A percentile compares a stretch with the other conserved stretches of the same genome.
Conservation (phyloP, 805 yeast species). For the Geotrichum ghanense region DNA sequence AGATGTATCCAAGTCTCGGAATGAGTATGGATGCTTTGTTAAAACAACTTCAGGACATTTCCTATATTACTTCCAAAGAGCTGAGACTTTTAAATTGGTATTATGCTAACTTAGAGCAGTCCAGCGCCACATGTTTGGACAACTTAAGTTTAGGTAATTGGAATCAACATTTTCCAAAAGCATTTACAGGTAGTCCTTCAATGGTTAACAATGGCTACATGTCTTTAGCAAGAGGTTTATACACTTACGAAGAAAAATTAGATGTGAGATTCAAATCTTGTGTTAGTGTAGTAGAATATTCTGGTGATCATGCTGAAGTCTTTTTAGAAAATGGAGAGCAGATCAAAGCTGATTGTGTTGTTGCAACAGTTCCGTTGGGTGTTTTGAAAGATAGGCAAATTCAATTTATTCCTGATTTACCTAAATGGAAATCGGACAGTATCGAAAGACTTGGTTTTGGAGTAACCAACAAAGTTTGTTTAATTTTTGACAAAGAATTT, state of each 20-base stretch:
- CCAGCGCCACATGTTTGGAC: conserved; percentile 25
- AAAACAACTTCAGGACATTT: conserved; percentile 21
- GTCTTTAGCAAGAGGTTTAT: conserved; percentile 27
- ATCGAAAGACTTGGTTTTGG: conserved; percentile 31
- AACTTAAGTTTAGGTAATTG: conserved; percentile 27
- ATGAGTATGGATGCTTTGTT: conserved; percentile 26
- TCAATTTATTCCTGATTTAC: conserved; percentile 31
- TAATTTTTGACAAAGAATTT: conserved; percentile 27
- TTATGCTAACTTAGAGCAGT: conserved; percentile 30
- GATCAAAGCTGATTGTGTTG: conserved; percentile 29
- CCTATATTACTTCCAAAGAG: conserved; percentile 26
- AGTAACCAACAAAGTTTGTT: conserved; percentile 28
- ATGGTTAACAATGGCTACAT: conserved; percentile 28
- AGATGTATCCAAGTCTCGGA: conserved; percentile 26
- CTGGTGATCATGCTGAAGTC: conserved; percentile 23
- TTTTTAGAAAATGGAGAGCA: conserved; percentile 29
- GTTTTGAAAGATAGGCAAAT: conserved; percentile 28
- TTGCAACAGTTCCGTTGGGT: conserved; percentile 31
- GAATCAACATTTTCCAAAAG: conserved; percentile 32
- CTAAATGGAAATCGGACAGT: conserved; percentile 30
- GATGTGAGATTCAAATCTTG: conserved; percentile 30
- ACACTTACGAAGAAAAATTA: conserved; percentile 27
- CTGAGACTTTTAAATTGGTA: conserved; percentile 29
- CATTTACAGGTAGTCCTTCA: conserved; percentile 30
- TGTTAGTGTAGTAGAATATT: conserved; percentile 28